phyloP scores from a whole-genome alignment of 2,329 filamentous ascomycete species.

The Fusarium sp. region DNA sequence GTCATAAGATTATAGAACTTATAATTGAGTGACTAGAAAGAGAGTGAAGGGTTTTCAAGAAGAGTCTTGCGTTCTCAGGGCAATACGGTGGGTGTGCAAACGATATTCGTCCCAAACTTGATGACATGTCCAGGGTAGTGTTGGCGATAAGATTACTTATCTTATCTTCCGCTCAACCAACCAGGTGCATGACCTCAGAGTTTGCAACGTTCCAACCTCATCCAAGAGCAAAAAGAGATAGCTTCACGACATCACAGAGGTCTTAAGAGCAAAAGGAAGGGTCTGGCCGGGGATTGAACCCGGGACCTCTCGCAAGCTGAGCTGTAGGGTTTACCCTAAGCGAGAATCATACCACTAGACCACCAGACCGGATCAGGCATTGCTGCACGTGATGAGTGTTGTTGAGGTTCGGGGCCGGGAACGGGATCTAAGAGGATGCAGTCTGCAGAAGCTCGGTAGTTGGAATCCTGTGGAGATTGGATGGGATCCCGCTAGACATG shows the following conservation, averaged over 20 bases:
- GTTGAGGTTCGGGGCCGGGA: accelerated
- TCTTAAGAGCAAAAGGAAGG: conserved; percentile 42
- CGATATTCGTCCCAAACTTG: accelerated
- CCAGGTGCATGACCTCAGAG: neutral
- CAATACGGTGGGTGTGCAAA: neutral
- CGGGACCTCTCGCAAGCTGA: conserved; percentile 56
- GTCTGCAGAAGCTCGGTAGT: neutral
- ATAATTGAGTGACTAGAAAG: too few species aligned
- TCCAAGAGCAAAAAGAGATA: neutral
- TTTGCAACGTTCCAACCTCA: neutral
- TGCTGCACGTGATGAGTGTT: neutral
- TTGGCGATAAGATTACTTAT: neutral
- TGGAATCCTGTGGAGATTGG: neutral
- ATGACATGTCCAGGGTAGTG: neutral
- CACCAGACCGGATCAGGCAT: conserved; percentile 53
- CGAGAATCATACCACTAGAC: conserved; percentile 78
- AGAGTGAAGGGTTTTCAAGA: accelerated
- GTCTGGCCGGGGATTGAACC: conserved; percentile 60
- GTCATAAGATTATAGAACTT: too few species aligned
- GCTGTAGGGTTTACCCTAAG: conserved; percentile 65
- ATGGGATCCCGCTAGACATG: neutral
- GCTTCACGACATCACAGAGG: accelerated
- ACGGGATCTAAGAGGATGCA: accelerated
- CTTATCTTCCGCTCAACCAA: neutral
- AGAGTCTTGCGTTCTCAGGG: accelerated